Base-by-base conservation (phyloP, 2,329 filamentous ascomycete genomes). In the Penicillium sp. region DNA sequence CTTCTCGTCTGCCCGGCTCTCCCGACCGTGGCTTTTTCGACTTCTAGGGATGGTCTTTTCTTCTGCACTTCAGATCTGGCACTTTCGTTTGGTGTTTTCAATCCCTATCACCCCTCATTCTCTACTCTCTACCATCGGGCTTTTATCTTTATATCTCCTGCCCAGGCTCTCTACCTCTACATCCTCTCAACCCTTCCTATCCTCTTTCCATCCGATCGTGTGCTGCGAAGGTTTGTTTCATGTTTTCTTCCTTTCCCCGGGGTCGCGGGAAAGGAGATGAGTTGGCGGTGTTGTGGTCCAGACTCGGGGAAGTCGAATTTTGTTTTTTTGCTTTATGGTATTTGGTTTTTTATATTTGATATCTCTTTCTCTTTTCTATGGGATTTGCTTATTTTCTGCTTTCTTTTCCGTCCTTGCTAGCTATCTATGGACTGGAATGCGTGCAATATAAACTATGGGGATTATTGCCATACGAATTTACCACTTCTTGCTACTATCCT, bases 21-120 rank as follows among this genome's bases (percentile, higher is more conserved):
- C 47, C 66, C 62, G 65, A 63, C 57, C 54, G 60, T 65, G 62
- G 55, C 58, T 61, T 58, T 54, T 62, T 57, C 60, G 63, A 66
- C 62, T 65, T 59, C 57, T 54, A 66, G 59, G 60, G 60, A 65
- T 64, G 63, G 61, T 67, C 61, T 61, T 55, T 55, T 25, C 40
- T 57, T 57, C 50, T 61, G 33, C 43, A 53, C 56, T 57, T 54
- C 48, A 42, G 42, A 46, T 54, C 42, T 55, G 38, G 17, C 25
- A 52, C 47, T 54, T 53, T 56, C 40, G 27, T 48, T 49, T 47
- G 37, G 49, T 56, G 5, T 29, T 33, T 41, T 41, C 25, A 27
- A 38, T 54, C 49, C 50, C n/a, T 50, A 23, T 27, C 6, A 3
- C 6, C 38, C 3, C 38, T 53, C 37, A 4, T 10, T 4, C 29